Conservation (phyloP, 73 alveolate species). For the Paramecium octaurelia region DNA sequence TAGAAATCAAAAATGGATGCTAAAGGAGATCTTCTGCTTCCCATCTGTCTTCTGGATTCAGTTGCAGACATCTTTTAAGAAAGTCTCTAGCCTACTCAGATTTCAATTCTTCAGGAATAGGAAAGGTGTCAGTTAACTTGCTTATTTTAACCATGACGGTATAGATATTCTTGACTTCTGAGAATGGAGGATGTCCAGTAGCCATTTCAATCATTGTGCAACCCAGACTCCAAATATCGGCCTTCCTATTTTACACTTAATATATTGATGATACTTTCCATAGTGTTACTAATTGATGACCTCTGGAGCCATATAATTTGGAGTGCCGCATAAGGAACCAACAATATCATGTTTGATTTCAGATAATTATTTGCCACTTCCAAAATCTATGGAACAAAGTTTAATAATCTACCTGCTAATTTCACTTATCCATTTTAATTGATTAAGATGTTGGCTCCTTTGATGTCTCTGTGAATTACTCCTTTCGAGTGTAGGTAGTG, state of each 20-base stretch:
- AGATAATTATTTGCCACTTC: slow-evolving; percentile 38
- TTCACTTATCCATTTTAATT: slow-evolving; percentile 41
- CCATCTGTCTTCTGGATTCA: slow-evolving; percentile 73
- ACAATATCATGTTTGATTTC: slow-evolving; percentile 40
- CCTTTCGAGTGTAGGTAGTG: slow-evolving; percentile 76
- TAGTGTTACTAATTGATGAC: slow-evolving; percentile 51
- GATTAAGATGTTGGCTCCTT: slow-evolving; percentile 84
- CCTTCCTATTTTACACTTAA: slow-evolving; percentile 50
- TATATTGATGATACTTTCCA: slow-evolving; percentile 23
- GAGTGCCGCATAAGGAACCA: slow-evolving; percentile 68
- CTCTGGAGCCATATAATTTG: slow-evolving; percentile 87
- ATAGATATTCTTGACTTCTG: slow-evolving; percentile 59
- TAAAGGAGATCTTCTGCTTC: slow-evolving; percentile 66
- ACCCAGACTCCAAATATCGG: slow-evolving; percentile 93
- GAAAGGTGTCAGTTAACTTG: slow-evolving; percentile 59
- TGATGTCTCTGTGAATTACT: slow-evolving; percentile 84
- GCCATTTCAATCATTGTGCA: slow-evolving; percentile 89
- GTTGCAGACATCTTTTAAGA: slow-evolving; percentile 68
- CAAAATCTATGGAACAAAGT: slow-evolving; percentile 16
- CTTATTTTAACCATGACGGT: slow-evolving; percentile 61
- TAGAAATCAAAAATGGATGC: slow-evolving; percentile 74
- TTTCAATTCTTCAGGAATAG: slow-evolving; percentile 70
- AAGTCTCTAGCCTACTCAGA: slow-evolving; percentile 72
- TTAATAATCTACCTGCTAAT: slow-evolving; percentile 35
- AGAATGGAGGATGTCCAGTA: slow-evolving; percentile 81